Evolutionary conservation across 352 stramenopile species (phyloP).

Genomic region (Pythium plurisporium): DNA sequence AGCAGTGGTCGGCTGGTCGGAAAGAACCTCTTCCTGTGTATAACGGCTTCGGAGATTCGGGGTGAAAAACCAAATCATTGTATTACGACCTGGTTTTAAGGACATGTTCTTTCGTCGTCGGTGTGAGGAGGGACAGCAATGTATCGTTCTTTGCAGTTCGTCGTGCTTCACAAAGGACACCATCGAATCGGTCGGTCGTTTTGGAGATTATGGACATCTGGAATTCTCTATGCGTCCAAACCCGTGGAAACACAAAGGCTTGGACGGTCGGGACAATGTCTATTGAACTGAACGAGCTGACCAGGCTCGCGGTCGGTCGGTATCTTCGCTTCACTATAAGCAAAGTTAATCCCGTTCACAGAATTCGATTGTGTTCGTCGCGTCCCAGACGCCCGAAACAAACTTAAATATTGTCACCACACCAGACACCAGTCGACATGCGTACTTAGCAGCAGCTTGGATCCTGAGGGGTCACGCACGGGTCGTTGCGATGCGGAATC

Average conservation of each 20-base stretch:
- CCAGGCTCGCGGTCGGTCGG: slow-evolving; percentile 37
- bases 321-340: slow-evolving; percentile 34
- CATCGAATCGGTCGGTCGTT: slow-evolving; percentile 13
- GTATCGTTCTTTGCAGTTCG: slow-evolving; percentile 18
- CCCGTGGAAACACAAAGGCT: neutral
- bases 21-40: neutral
- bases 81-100: slow-evolving; percentile 12
- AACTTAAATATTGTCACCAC: neutral
- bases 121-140: neutral
- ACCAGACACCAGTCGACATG: too few species aligned
- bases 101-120: neutral
- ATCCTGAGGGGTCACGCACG: slow-evolving; percentile 21
- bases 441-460: slow-evolving; percentile 4
- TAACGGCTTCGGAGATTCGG: neutral
- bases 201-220: slow-evolving; percentile 3
- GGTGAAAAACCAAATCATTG: neutral
- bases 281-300: slow-evolving; percentile 15
- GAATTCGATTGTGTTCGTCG: slow-evolving; percentile 29
- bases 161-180: slow-evolving; percentile 10
- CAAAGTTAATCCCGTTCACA: neutral
- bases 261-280: slow-evolving; percentile 7
- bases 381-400: neutral
- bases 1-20: slow-evolving; percentile 24
- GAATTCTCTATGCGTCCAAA: slow-evolving; percentile 10
- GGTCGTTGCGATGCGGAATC: neutral